phyloP scores from a whole-genome alignment of 371 early-diverging fungal species.

The Syncephalastrum racemosum region DNA sequence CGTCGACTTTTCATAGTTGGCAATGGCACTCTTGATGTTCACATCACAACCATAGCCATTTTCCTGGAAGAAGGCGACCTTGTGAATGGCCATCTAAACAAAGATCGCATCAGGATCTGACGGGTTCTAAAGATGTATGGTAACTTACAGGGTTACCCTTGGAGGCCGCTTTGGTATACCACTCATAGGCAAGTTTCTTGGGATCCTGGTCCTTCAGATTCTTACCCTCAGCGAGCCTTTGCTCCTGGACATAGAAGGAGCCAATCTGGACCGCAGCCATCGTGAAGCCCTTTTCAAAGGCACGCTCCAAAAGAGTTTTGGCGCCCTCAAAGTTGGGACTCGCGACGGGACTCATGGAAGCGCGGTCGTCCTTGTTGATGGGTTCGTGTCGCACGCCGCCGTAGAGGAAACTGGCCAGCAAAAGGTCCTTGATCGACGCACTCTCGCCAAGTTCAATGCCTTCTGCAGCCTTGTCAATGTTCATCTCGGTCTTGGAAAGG shows the following conservation, averaged over 20 bases:
- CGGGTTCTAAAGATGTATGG: background rate
- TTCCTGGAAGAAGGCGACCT: conserved; percentile 55
- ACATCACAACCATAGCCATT: conserved; percentile 44
- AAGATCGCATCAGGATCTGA: background rate
- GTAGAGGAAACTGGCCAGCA: conserved; percentile 53
- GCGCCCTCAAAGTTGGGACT: conserved; percentile 61
- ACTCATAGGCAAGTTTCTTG: conserved; percentile 47
- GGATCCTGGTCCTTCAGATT: conserved; percentile 50
- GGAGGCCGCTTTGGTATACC: conserved; percentile 56
- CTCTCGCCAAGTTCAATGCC: conserved; percentile 34
- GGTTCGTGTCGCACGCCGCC: conserved; percentile 56
- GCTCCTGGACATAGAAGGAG: conserved; percentile 57
- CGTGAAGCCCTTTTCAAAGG: conserved; percentile 52
- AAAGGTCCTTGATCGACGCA: conserved; percentile 41
- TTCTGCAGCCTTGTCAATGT: conserved; percentile 51
- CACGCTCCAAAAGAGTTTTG: conserved; percentile 50
- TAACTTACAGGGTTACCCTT: conserved; percentile 51
- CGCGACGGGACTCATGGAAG: conserved; percentile 51
- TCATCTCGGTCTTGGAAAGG: conserved; percentile 51
- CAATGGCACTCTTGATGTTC: conserved; percentile 45
- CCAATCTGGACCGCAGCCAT: conserved; percentile 66
- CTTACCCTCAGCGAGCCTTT: conserved; percentile 50
- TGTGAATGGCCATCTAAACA: conserved; percentile 59
- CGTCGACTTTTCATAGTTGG: conserved; percentile 51
- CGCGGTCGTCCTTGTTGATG: conserved; percentile 33